A percentile compares a stretch with the other conserved stretches of the same genome.
Conservation (phyloP, 2,329 filamentous ascomycete species). For the Alternaria hordeiaustralica region DNA sequence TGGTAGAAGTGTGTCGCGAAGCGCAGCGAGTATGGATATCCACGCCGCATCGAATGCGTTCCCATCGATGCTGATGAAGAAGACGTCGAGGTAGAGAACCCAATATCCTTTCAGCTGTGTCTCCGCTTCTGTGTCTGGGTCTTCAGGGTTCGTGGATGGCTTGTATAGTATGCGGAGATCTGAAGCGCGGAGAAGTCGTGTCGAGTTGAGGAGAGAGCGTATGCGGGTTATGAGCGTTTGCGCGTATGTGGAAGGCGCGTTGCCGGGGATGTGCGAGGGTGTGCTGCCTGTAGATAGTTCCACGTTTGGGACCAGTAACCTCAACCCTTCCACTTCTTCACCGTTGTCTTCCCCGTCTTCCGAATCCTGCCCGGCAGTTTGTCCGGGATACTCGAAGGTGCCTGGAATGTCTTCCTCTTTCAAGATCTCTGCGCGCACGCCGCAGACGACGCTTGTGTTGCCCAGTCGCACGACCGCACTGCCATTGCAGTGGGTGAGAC, state of each 20-base stretch:
- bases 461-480: conserved; percentile 87
- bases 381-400: conserved; percentile 51
- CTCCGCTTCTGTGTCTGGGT: conserved; percentile 56
- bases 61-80: conserved; percentile 91
- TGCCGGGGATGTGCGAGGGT: conserved; percentile 82
- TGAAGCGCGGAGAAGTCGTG: conserved; percentile 68
- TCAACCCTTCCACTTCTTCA: conserved; percentile 57
- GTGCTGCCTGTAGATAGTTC: conserved; percentile 91
- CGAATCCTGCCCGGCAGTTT: conserved; percentile 21
- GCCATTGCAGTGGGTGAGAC: conserved; percentile 86
- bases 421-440: conserved; percentile 85
- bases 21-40: conserved; percentile 80
- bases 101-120: conserved; percentile 81
- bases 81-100: conserved; percentile 93
- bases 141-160: conserved; percentile 51
- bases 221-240: conserved; percentile 86
- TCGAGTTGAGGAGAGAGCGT: conserved; percentile 75
- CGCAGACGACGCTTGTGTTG: conserved; percentile 93
- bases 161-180: conserved; percentile 77
- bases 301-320: conserved; percentile 89
- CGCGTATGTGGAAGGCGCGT: conserved; percentile 77
- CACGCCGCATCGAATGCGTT: conserved; percentile 92
- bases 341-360: conserved; percentile 26
- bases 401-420: conserved; percentile 75
- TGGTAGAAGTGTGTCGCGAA: conserved; percentile 79